Evolutionary conservation across 148 eudicot species (phyloP), one percentile per base, ranked within the genome.

Genomic region (Nepenthes gracilis): DNA sequence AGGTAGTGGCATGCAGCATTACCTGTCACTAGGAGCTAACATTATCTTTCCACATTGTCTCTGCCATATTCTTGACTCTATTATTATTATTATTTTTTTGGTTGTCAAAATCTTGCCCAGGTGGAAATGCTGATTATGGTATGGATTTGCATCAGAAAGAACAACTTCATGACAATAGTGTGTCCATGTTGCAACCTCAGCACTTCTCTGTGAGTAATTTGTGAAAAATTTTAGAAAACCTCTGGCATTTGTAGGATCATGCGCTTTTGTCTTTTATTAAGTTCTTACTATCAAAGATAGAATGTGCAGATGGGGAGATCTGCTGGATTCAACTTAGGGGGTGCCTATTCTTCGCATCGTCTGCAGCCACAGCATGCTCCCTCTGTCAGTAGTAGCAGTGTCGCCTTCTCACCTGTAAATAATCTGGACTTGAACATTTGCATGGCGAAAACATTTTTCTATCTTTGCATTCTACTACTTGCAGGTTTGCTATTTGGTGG

Each of bases 271-370:
- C 1, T 48, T 10, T 9, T 52, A 5, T 54, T 0, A n/a, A 9
- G 36, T 33, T 58, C 33, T 58, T 1, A 59, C 48, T 38, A 33
- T 2, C 32, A 2, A 2, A 2, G 7, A 12, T 52, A 2, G 55
- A 51, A 14, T 71, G 35, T 67, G 33, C 75, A 84, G 90, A 74
- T 78, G 68, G 90, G 82, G 65, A 79, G 86, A 51, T 81, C 86
- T 51, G 32, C 74, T 59, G 90, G 81, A 56, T 78, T 84, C 61
- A 77, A 58, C 65, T 60, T 77, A 58, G 80, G 85, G 15, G 78
- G 83, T 66, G 54, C 74, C 11, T 78, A 69, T 64, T 59, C 82
- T 57, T 72, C 84, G 33, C 81, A 79, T 53, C 80, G 67, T 57
- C 78, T 40, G 35, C 75, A 71, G 70, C 82, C 74, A 33, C 84